Evolutionary conservation across 768 basidiomycete genomes (phyloP), one percentile per base, ranked within the genome.

Genomic region (Phanerodontia chrysosporium): DNA sequence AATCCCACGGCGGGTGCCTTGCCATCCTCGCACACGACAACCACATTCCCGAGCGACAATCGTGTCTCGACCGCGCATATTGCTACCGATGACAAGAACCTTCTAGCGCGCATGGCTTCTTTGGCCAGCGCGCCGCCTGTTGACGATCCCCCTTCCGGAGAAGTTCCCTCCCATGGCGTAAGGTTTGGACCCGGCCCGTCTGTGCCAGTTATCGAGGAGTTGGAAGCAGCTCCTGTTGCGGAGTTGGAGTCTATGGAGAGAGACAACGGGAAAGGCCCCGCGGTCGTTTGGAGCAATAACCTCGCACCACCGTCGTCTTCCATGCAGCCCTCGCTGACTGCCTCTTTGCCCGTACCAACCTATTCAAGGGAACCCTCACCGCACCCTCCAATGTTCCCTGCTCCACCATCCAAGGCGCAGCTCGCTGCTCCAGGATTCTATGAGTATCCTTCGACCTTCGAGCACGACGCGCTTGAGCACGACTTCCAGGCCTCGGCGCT

Each of bases 21-120:
- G 44, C 58, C n/a, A 16, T n/a, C 48, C 48, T 22, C 30, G 30
- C 49, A 51, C 28, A 32, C 22, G 49, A 32, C 49, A n/a, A 12
- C 28, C 49, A 28, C 49, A 13, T 29, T 30, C 22, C 10, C n/a
- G 27, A n/a, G 44, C 57, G 35, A 28, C 27, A n/a, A 39, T 27
- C 45, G 45, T 45, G 25, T 44, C 16, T 25, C 57, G 21, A 45
- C 51, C 30, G 52, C 52, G 16, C 74, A 75, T 49, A 66, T 75
- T 22, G 74, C 74, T 14, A 73, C 73, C 2, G 74, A 75, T 57
- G 74, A 75, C 60, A 75, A 75, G 62, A 63, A 64, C 2, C 27
- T 72, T 16, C 66, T 75, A 4, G 70, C 72, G n/a, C 69, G 62
- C 22, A 65, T 73, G 65, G 68, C 66, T 4, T 59, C 63, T 6